These are phyloP conservation scores for Chaetoceros muelleri DNA, from an alignment of 108 stramenopile species.

Conservation along the genomic window DNA sequence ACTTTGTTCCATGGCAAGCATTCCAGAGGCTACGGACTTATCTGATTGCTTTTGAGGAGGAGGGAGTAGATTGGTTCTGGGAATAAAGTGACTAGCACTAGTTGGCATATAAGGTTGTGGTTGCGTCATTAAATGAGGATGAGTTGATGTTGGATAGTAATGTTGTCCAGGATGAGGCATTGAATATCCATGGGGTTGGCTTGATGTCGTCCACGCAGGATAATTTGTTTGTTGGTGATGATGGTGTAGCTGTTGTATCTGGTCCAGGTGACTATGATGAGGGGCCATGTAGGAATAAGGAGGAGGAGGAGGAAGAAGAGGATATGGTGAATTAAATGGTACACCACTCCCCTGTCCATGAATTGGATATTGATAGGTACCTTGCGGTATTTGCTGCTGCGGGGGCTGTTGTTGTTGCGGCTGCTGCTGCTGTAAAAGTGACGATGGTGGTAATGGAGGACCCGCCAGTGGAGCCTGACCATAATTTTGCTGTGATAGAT, in stretches of 20 bases:
- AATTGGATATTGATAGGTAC: not conserved
- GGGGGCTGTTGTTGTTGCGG: constrained; percentile 16
- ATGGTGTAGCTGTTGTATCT: constrained; percentile 10
- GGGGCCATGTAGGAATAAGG: constrained; percentile 4
- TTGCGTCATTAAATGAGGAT: not conserved
- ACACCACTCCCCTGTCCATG: not conserved
- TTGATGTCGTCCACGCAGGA: too few species aligned
- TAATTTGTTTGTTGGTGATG: constrained; percentile 10
- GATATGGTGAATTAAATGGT: constrained; percentile 1
- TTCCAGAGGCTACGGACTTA: too few species aligned
- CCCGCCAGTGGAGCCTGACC: too few species aligned
- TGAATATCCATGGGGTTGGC: constrained; percentile 17
- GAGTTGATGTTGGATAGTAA: constrained; percentile 6
- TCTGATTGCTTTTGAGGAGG: not conserved
- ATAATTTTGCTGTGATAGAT: not conserved
- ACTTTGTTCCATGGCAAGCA: too few species aligned
- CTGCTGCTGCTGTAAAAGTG: constrained; percentile 3
- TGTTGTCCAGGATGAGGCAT: constrained; percentile 16
- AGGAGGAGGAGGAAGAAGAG: not conserved
- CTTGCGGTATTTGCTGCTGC: constrained; percentile 6
- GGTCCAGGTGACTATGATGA: constrained; percentile 6
- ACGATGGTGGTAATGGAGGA: not conserved
- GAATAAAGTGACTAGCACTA: not conserved
- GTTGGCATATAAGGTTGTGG: not conserved
- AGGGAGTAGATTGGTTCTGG: not conserved